These are phyloP conservation scores for Austroboletus olivaceoglutinosus DNA, from an alignment of 1,284 basidiomycete genomes.

Conservation along the genomic window DNA sequence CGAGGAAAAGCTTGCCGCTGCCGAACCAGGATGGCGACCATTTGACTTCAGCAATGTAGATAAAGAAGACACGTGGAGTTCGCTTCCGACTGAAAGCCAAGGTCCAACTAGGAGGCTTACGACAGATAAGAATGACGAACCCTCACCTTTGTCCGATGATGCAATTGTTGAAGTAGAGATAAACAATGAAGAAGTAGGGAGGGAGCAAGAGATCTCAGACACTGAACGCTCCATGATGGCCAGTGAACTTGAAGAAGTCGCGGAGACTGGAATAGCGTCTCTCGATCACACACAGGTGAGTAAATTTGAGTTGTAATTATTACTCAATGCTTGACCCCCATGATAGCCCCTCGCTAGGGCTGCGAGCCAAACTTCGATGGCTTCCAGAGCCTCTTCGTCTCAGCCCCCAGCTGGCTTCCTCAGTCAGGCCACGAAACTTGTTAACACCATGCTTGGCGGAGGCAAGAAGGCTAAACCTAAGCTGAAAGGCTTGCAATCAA, in stretches of 20 bases:
- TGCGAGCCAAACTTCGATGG: constrained; percentile 53
- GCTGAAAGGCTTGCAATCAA: constrained; percentile 81
- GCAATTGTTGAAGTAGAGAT: constrained; percentile 2
- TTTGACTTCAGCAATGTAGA: constrained; percentile 37
- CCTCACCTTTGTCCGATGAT: constrained; percentile 14
- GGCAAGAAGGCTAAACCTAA: constrained; percentile 66
- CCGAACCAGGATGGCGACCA: constrained; percentile 56
- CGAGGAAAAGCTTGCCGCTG: constrained; percentile 56
- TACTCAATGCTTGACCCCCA: constrained; percentile 2
- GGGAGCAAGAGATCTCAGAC: constrained; percentile 36
- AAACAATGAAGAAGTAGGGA: constrained; percentile 23
- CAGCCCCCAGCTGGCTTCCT: constrained; percentile 61
- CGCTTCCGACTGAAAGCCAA: constrained; percentile 55
- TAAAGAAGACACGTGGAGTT: constrained; percentile 72
- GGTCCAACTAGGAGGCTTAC: constrained; percentile 31
- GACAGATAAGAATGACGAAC: constrained; percentile 10
- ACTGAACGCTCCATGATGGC: constrained; percentile 31
- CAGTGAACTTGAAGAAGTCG: constrained; percentile 42
- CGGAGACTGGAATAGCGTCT: constrained; percentile 39
- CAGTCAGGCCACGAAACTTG: constrained; percentile 62
- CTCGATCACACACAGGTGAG: constrained; percentile 42
- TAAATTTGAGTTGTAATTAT: neutral
- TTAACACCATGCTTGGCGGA: constrained; percentile 61
- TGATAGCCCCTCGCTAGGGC: constrained; percentile 28
- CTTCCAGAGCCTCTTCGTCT: constrained; percentile 50